Percentiles rank a stretch among this genome's conserved stretches.
Evolutionary conservation across 2,329 filamentous ascomycete species (phyloP).

Genomic region (Phaeophleospora eucalypticola): DNA sequence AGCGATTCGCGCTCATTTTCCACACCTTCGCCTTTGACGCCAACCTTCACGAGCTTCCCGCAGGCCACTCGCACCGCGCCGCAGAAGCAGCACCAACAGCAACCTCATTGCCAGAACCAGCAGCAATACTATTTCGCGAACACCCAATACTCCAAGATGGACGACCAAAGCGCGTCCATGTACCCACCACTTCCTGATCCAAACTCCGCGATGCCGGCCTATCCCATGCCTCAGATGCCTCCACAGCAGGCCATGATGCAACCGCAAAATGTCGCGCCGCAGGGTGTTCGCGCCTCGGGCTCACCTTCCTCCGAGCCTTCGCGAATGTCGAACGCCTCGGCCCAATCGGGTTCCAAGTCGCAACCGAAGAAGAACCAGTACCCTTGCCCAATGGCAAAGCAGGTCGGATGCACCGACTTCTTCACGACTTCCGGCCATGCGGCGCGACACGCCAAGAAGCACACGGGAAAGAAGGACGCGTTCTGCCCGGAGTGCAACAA

Average conservation of each 20-base stretch:
- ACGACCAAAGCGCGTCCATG: slow-evolving; percentile 32
- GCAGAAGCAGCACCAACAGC: slow-evolving; percentile 18
- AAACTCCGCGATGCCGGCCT: slow-evolving; percentile 28
- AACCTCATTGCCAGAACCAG: slow-evolving; percentile 12
- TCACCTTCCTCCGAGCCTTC: slow-evolving; percentile 49
- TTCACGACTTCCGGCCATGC: slow-evolving; percentile 83
- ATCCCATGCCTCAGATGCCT: slow-evolving; percentile 28
- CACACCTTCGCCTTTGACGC: slow-evolving; percentile 47
- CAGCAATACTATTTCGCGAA: slow-evolving; percentile 19
- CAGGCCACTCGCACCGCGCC: slow-evolving; percentile 11
- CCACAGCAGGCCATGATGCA: slow-evolving; percentile 19
- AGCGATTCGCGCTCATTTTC: slow-evolving; percentile 42
- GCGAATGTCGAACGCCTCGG: slow-evolving; percentile 38
- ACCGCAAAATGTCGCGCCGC: slow-evolving; percentile 12
- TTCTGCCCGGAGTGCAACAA: slow-evolving; percentile 68
- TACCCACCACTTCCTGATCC: slow-evolving; percentile 36
- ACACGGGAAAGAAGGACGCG: slow-evolving; percentile 75
- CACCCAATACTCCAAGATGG: slow-evolving; percentile 30
- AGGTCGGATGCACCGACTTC: slow-evolving; percentile 68
- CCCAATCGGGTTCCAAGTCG: slow-evolving; percentile 44
- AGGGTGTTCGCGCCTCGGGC: slow-evolving; percentile 34
- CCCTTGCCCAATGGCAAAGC: slow-evolving; percentile 68
- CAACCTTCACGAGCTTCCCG: slow-evolving; percentile 35
- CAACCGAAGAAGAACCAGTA: slow-evolving; percentile 61
- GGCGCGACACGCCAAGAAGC: slow-evolving; percentile 80